A percentile compares a stretch with the other conserved stretches of the same genome.
Evolutionary conservation across 1,139 yeast genomes (phyloP).

Genomic region (Geotrichum carabidarum): DNA sequence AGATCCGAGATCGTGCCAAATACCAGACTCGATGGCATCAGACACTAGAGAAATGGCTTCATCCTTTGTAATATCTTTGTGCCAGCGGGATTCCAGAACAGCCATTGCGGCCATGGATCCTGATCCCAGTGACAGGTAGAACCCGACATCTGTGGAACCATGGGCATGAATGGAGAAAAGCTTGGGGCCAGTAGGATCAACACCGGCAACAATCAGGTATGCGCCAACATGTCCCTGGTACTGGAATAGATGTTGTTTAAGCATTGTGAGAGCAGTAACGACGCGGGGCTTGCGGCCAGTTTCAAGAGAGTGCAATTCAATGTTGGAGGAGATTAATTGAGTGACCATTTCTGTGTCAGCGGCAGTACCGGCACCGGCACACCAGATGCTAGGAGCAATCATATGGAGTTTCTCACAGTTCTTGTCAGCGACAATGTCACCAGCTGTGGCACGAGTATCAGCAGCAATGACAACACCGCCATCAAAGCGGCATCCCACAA

Average conservation of each 20-base stretch:
- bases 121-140: slow-evolving; percentile 85
- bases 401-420: slow-evolving; percentile 95
- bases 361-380: slow-evolving; percentile 99
- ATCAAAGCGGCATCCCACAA: slow-evolving; percentile 87
- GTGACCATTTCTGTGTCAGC: slow-evolving; percentile 99
- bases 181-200: slow-evolving; percentile 93
- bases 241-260: slow-evolving; percentile 91
- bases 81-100: slow-evolving; percentile 84
- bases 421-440: slow-evolving; percentile 93
- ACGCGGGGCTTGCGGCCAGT: slow-evolving; percentile 87
- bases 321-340: slow-evolving; percentile 80
- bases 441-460: slow-evolving; percentile 96
- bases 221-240: slow-evolving; percentile 98
- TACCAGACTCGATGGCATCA: slow-evolving; percentile 94
- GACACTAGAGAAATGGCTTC: slow-evolving; percentile 88
- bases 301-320: slow-evolving; percentile 81
- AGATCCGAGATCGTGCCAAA: slow-evolving; percentile 97
- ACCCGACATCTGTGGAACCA: slow-evolving; percentile 95
- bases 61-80: slow-evolving; percentile 67
- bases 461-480: slow-evolving; percentile 98
- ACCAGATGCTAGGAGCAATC: slow-evolving; percentile 91
- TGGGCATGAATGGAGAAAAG: slow-evolving; percentile 92
- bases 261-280: slow-evolving; percentile 84
- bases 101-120: slow-evolving; percentile 99
- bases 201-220: slow-evolving; percentile 92